Conservation (phyloP, 495 filamentous ascomycete species). For the Penicillium coffeae region DNA sequence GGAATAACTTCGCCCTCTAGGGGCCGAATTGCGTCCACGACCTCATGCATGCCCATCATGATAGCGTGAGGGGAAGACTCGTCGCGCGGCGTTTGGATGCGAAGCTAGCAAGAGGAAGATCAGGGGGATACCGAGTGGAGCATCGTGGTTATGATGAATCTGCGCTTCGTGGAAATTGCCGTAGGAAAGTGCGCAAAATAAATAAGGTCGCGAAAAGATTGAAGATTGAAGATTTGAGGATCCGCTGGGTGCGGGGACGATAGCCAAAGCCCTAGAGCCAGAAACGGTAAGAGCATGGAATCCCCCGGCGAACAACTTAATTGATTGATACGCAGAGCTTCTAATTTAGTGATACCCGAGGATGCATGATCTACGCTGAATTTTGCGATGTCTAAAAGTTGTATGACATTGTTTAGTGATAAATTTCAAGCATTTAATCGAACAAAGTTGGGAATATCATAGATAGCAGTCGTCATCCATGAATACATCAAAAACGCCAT, state of each 20-base stretch:
- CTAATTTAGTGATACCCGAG: no score
- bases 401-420: neutral
- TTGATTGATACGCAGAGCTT: neutral
- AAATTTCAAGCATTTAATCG: no score
- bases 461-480: slow-evolving; percentile 14
- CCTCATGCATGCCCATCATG: slow-evolving; percentile 25
- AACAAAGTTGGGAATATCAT: slow-evolving; percentile 9
- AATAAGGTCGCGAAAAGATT: slow-evolving; percentile 4
- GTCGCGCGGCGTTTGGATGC: neutral
- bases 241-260: slow-evolving; percentile 21
- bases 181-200: neutral
- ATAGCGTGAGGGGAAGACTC: neutral
- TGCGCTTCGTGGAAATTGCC: neutral
- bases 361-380: no score
- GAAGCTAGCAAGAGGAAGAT: neutral
- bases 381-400: no score
- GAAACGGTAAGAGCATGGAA: neutral
- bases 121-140: neutral
- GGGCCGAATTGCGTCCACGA: slow-evolving; percentile 23
- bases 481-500: slow-evolving; percentile 22
- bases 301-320: neutral
- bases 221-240: slow-evolving; percentile 14
- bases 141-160: neutral
- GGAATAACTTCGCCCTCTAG: slow-evolving; percentile 31
- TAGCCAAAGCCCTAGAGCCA: slow-evolving; percentile 38